phyloP scores from a whole-genome alignment of 768 basidiomycete genomes.

The Tulasnella calospora region DNA sequence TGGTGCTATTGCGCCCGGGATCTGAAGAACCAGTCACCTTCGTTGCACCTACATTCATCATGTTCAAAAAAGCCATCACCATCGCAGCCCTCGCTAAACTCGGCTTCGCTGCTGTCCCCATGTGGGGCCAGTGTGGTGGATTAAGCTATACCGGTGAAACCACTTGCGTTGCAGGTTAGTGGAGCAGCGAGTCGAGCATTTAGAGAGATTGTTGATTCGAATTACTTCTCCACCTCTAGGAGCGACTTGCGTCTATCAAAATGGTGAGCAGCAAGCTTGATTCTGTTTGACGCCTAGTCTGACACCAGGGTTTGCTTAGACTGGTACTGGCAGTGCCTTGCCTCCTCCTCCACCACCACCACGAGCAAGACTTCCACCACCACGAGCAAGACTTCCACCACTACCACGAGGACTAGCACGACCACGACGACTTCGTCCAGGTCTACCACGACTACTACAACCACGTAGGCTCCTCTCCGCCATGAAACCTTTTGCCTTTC shows the following conservation, averaged over 20 bases:
- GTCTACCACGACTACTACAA: neutral
- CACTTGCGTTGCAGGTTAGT: constrained; percentile 10
- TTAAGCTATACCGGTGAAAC: constrained; percentile 8
- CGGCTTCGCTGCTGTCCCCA: neutral
- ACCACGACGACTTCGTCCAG: neutral
- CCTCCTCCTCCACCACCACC: neutral
- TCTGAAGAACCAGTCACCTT: neutral
- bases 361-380: neutral
- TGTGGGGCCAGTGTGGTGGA: constrained; percentile 11
- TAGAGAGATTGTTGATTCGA: neutral
- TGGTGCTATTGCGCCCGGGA: neutral
- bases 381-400: constrained; percentile 9
- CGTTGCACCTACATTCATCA: neutral
- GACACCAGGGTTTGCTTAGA: neutral
- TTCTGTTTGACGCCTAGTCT: neutral
- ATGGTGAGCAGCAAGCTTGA: neutral
- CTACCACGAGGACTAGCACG: constrained; percentile 7
- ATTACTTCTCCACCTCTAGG: neutral
- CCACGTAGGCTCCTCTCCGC: neutral
- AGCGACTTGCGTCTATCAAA: neutral
- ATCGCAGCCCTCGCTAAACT: constrained; percentile 3
- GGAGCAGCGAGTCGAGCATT: neutral
- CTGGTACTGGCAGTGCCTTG: constrained; percentile 15
- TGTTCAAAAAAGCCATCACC: constrained; percentile 7
- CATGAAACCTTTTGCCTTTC: neutral